Evolutionary conservation across 495 filamentous ascomycete species (phyloP).

Genomic region (Talaromyces wortmannii): DNA sequence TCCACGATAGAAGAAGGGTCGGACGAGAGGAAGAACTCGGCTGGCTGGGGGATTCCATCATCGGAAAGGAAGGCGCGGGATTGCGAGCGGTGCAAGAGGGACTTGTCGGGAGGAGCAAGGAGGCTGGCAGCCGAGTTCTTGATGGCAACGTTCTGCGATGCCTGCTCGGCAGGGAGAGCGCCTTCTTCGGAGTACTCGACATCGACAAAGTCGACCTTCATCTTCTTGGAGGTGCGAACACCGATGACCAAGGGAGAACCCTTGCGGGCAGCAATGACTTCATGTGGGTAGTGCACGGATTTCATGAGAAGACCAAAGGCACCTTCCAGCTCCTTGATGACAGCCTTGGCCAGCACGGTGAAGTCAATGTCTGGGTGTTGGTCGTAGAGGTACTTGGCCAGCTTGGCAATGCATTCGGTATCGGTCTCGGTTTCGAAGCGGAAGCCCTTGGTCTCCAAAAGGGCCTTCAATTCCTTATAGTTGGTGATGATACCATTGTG

Average conservation of each 20-base stretch:
- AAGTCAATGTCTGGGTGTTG: conserved; percentile 92
- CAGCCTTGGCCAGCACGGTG: conserved; percentile 90
- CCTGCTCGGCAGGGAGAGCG: conserved; percentile 85
- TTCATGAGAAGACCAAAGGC: conserved; percentile 95
- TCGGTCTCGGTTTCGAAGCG: conserved; percentile 98
- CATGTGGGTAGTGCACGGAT: conserved; percentile 96
- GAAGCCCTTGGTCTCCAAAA: conserved; percentile 91
- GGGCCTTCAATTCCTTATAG: conserved; percentile 97
- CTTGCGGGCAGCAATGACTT: conserved; percentile 96
- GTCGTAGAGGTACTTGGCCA: conserved; percentile 97
- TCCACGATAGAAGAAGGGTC: conserved; percentile 97
- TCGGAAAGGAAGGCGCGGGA: conserved; percentile 98
- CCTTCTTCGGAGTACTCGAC: conserved; percentile 89
- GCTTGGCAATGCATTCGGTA: conserved; percentile 97
- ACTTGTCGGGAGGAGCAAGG: conserved; percentile 89
- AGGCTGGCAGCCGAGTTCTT: conserved; percentile 83
- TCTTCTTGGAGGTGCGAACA: conserved; percentile 91
- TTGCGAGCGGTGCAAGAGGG: conserved; percentile 92
- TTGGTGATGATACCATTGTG: conserved; percentile 99
- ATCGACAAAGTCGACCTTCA: conserved; percentile 99
- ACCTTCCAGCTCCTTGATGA: conserved; percentile 96
- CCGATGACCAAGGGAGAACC: conserved; percentile 95
- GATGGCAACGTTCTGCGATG: conserved; percentile 91
- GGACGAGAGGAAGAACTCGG: conserved; percentile 97
- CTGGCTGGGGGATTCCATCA: conserved; percentile 94